Percentiles rank a stretch among this genome's conserved stretches.
These are phyloP conservation scores for Candida neerlandica DNA, from an alignment of 1,139 yeast species.

Conservation along the genomic window DNA sequence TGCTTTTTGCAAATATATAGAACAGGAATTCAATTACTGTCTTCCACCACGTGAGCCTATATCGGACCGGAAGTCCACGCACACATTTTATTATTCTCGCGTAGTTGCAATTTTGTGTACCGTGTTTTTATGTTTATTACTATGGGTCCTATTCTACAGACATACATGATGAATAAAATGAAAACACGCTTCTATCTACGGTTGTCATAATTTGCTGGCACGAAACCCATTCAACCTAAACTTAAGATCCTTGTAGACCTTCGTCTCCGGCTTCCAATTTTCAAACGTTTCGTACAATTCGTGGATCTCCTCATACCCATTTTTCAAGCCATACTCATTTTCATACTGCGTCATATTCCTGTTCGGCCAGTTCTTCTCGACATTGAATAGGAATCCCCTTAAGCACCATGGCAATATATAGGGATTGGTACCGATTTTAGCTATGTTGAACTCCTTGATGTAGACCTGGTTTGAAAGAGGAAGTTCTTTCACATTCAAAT, in stretches of 20 bases:
- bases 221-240: slow-evolving; percentile 77
- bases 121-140: too few species aligned
- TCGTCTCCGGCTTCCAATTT: slow-evolving; percentile 83
- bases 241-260: slow-evolving; percentile 77
- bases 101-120: too few species aligned
- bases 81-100: too few species aligned
- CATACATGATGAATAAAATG: not conserved
- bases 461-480: slow-evolving; percentile 52
- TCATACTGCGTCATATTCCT: slow-evolving; percentile 19
- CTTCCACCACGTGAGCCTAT: too few species aligned
- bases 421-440: slow-evolving; percentile 72
- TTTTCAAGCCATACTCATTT: slow-evolving; percentile 27
- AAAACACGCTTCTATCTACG: not conserved
- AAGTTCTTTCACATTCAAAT: slow-evolving; percentile 16
- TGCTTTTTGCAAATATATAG: too few species aligned
- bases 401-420: slow-evolving; percentile 91
- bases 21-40: too few species aligned
- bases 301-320: slow-evolving; percentile 56
- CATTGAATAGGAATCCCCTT: slow-evolving; percentile 70
- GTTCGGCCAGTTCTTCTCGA: slow-evolving; percentile 59
- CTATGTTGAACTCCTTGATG: slow-evolving; percentile 62
- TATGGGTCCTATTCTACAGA: too few species aligned
- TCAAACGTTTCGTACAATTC: slow-evolving; percentile 72
- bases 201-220: slow-evolving; percentile 42
- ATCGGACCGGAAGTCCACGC: too few species aligned